Evolutionary conservation across 257 asterid genomes (phyloP).

Genomic region (Penstemon newberryi): DNA sequence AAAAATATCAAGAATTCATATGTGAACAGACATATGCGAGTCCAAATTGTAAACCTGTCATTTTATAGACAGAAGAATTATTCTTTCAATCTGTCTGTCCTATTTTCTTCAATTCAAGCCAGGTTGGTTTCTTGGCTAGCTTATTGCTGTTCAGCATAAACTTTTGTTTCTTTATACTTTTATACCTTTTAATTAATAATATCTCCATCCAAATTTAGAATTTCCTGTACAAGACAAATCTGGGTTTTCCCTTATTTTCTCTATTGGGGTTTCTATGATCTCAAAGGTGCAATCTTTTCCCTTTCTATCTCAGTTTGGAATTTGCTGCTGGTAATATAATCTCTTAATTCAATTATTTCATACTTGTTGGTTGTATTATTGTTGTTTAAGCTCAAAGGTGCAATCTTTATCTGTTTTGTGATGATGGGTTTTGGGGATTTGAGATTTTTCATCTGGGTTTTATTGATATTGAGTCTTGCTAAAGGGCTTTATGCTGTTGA

Average conservation of each 20-base stretch:
- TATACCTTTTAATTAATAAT: background rate
- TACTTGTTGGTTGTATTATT: slow-evolving; percentile 17
- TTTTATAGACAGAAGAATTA: slow-evolving; percentile 12
- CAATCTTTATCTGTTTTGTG: background rate
- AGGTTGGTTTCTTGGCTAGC: slow-evolving; percentile 32
- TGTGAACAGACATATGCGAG: background rate
- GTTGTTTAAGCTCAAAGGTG: slow-evolving; percentile 34
- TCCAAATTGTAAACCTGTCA: slow-evolving; percentile 19
- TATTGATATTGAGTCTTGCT: slow-evolving; percentile 42
- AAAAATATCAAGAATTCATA: background rate
- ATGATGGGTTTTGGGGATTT: slow-evolving; percentile 43
- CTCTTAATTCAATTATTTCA: background rate
- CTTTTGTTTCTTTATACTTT: slow-evolving; percentile 18
- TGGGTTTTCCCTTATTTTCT: slow-evolving; percentile 25
- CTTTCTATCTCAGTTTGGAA: slow-evolving; percentile 16
- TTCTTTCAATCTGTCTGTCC: slow-evolving; percentile 23
- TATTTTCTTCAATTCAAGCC: slow-evolving; percentile 28
- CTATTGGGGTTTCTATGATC: slow-evolving; percentile 36
- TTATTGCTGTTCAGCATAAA: slow-evolving; percentile 42
- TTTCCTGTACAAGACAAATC: slow-evolving; percentile 25
- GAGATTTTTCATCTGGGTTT: slow-evolving; percentile 44
- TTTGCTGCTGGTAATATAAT: background rate
- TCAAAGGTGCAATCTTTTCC: slow-evolving; percentile 43
- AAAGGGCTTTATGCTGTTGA: slow-evolving; percentile 54
- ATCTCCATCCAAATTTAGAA: slow-evolving; percentile 24